These are phyloP conservation scores for Trametes cubensis DNA, from an alignment of 768 basidiomycete species.

Conservation along the genomic window DNA sequence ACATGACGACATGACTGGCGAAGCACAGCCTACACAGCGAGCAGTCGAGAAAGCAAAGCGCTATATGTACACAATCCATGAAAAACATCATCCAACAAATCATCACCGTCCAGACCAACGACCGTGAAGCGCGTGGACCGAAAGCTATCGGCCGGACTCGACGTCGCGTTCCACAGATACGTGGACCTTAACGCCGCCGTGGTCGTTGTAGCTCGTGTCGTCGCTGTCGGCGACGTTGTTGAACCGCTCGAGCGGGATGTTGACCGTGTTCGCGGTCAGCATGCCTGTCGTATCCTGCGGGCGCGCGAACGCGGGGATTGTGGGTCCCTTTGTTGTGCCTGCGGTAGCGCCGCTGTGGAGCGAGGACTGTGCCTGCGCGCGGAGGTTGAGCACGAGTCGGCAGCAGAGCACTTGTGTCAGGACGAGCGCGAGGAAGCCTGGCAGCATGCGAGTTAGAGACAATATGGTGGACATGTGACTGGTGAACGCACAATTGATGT, in stretches of 20 bases:
- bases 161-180: slow-evolving; percentile 12
- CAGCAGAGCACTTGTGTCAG: slow-evolving; percentile 16
- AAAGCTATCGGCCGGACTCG: neutral
- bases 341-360: neutral
- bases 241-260: slow-evolving; percentile 18
- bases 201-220: slow-evolving; percentile 3
- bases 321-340: neutral
- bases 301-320: slow-evolving; percentile 11
- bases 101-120: neutral
- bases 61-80: neutral
- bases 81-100: neutral
- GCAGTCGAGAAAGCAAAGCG: neutral
- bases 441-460: neutral
- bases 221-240: neutral
- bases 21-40: neutral
- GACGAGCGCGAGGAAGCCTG: slow-evolving; percentile 17
- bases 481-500: slow-evolving; percentile 12
- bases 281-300: neutral
- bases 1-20: neutral
- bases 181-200: slow-evolving; percentile 13
- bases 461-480: neutral
- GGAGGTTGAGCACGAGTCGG: slow-evolving; percentile 18
- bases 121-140: no score
- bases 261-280: slow-evolving; percentile 3
- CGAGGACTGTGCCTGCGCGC: neutral